These are phyloP conservation scores for Penicillium mononematosum DNA, from an alignment of 495 filamentous ascomycete species.

Conservation along the genomic window DNA sequence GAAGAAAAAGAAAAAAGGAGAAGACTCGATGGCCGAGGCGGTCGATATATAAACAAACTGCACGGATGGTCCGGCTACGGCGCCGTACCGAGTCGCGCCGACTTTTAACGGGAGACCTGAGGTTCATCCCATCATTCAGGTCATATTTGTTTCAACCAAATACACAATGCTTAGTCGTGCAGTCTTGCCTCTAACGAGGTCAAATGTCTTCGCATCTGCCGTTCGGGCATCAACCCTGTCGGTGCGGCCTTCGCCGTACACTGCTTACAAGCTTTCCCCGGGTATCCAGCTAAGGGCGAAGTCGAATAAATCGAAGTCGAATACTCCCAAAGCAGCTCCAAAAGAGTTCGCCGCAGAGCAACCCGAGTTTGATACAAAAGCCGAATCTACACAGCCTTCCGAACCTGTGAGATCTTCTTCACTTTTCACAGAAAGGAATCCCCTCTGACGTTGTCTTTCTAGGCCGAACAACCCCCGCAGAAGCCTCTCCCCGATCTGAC, in stretches of 20 bases:
- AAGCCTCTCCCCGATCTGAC: conserved; percentile 80
- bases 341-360: conserved; percentile 42
- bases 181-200: conserved; percentile 47
- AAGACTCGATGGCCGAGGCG: conserved; percentile 7
- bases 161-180: conserved; percentile 47
- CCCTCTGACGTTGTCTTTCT: conserved; percentile 25
- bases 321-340: conserved; percentile 15
- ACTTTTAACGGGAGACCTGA: conserved; percentile 35
- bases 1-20: conserved; percentile 33
- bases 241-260: conserved; percentile 39
- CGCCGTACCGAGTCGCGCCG: conserved; percentile 30
- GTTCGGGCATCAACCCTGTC: conserved; percentile 37
- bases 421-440: background rate
- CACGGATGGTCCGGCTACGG: conserved; percentile 22
- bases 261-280: conserved; percentile 46
- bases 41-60: conserved; percentile 29
- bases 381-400: conserved; percentile 36
- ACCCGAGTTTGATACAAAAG: conserved; percentile 44
- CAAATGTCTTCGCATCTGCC: conserved; percentile 40
- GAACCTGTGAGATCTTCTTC: conserved; percentile 29
- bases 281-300: conserved; percentile 33
- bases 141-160: conserved; percentile 26
- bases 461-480: conserved; percentile 32
- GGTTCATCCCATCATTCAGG: conserved; percentile 11
- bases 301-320: conserved; percentile 20